A percentile compares a stretch with the other conserved stretches of the same genome.
These are phyloP conservation scores for Beauveria caledonica DNA, from an alignment of 2,329 filamentous ascomycete species.

Conservation along the genomic window DNA sequence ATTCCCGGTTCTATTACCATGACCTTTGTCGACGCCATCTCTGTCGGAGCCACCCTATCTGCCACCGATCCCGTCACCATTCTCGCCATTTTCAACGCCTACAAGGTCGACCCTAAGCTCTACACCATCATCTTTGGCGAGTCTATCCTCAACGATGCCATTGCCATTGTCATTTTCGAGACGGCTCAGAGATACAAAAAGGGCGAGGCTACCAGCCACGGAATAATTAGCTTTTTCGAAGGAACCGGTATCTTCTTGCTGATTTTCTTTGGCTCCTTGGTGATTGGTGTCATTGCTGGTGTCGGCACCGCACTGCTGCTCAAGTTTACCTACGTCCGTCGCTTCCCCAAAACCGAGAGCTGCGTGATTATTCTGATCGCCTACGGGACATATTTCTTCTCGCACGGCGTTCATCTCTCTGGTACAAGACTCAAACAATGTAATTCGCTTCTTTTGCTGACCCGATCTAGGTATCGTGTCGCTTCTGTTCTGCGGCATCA, in stretches of 20 bases:
- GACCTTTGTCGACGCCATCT: constrained; percentile 91
- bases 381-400: constrained; percentile 96
- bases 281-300: constrained; percentile 82
- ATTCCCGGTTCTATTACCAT: constrained; percentile 79
- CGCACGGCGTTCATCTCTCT: constrained; percentile 90
- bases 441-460: background rate
- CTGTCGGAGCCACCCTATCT: constrained; percentile 89
- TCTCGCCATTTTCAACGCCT: constrained; percentile 96
- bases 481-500: constrained; percentile 94
- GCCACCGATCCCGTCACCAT: constrained; percentile 97
- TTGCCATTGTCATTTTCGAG: constrained; percentile 97
- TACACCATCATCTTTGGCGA: constrained; percentile 99
- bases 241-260: constrained; percentile 90
- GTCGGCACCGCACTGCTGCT: constrained; percentile 79
- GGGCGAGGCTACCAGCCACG: constrained; percentile 62
- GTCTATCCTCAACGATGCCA: constrained; percentile 94
- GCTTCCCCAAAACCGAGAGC: constrained; percentile 94
- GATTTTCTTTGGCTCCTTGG: constrained; percentile 88
- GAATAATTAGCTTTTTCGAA: constrained; percentile 77
- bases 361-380: constrained; percentile 89
- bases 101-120: constrained; percentile 97
- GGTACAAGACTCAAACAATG: constrained; percentile 46
- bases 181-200: constrained; percentile 89
- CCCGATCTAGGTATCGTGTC: constrained; percentile 73
- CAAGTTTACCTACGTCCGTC: constrained; percentile 88